Evolutionary conservation across 2,329 filamentous ascomycete species (phyloP), one percentile per base, ranked within the genome.

Genomic region (Paradendryphiella salina): DNA sequence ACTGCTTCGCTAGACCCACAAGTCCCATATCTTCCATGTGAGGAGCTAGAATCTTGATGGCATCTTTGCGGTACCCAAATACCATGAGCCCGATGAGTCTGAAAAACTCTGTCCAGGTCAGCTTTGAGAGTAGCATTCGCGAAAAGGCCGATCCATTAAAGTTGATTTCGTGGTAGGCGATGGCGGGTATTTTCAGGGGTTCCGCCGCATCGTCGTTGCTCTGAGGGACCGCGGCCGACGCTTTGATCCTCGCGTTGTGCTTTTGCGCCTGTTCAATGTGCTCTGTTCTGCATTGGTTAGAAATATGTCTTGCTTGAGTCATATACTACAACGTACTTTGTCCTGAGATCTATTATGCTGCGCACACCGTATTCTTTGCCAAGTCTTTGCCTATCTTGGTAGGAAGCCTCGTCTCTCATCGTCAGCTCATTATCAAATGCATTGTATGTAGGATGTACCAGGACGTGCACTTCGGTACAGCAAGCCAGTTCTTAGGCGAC

Each of bases 321-420:
- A n/a, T 8, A 15, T 9, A 5, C 4, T 8, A 20, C 15, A 14
- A 31, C 53, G 72, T 79, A 89, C 84, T 86, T 84, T 55, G 90
- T 89, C 48, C 91, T 83, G 9, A 96, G 77, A 75, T 96, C 91
- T 52, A 96, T 81, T 33, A 96, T 82, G 2, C 85, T 89, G 59
- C 80, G 82, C 57, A 96, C 82, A 17, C 82, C 79, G 60, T 86
- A 80, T 26, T 84, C 79, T 6, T 84, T 73, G 8, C 76, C 72
- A 9, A 96, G 78, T 26, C 77, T 75, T 28, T 77, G 69, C 48
- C 82, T 82, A 72, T 96, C 91, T 29, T 77, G 68, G 15, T 78
- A 65, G 0, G 88, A 87, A 29, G 89, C 88, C 70, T 90, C 85
- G 65, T 96, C 90, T 80, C 72, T 32, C 36, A 11, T 9, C 14